Conservation (phyloP, 176 grass and related monocot species). For the Chrysopogon serrulatus region DNA sequence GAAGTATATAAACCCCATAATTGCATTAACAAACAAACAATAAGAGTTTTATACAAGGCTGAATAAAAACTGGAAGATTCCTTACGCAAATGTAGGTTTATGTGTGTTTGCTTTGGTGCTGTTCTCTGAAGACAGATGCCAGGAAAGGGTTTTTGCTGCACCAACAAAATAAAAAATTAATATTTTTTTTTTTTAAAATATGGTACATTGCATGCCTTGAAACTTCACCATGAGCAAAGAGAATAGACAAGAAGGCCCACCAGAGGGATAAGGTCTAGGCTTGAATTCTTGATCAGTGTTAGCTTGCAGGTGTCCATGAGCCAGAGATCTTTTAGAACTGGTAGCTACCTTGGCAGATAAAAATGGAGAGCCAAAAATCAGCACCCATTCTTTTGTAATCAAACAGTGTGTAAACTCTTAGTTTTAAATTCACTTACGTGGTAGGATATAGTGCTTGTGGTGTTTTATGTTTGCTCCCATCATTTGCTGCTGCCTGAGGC, state of each 20-base stretch:
- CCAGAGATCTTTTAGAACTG: slow-evolving; percentile 37
- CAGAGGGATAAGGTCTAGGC: slow-evolving; percentile 63
- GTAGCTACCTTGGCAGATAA: slow-evolving; percentile 47
- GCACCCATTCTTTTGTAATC: not conserved
- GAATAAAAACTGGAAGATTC: not conserved
- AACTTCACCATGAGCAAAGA: not conserved
- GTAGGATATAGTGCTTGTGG: slow-evolving; percentile 91
- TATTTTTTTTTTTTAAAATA: not conserved
- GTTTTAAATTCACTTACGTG: slow-evolving; percentile 56
- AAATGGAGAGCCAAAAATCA: slow-evolving; percentile 2
- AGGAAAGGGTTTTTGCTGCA: slow-evolving; percentile 97
- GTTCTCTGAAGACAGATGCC: slow-evolving; percentile 77
- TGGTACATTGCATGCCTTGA: not conserved
- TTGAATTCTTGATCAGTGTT: slow-evolving; percentile 43
- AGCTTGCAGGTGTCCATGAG: slow-evolving; percentile 26
- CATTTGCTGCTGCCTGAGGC: slow-evolving; percentile 73
- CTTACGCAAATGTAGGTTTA: slow-evolving; percentile 48
- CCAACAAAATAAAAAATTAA: not conserved
- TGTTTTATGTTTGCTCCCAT: slow-evolving; percentile 45
- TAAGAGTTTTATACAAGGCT: not conserved
- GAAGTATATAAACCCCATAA: slow-evolving; percentile 4
- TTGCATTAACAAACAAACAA: slow-evolving; percentile 13
- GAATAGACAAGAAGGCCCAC: slow-evolving; percentile 28
- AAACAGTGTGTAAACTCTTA: not conserved
- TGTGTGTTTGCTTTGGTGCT: slow-evolving; percentile 24